Evolutionary conservation across 768 basidiomycete genomes (phyloP), one percentile per base, ranked within the genome.

Genomic region (Lactarius akahatsu): DNA sequence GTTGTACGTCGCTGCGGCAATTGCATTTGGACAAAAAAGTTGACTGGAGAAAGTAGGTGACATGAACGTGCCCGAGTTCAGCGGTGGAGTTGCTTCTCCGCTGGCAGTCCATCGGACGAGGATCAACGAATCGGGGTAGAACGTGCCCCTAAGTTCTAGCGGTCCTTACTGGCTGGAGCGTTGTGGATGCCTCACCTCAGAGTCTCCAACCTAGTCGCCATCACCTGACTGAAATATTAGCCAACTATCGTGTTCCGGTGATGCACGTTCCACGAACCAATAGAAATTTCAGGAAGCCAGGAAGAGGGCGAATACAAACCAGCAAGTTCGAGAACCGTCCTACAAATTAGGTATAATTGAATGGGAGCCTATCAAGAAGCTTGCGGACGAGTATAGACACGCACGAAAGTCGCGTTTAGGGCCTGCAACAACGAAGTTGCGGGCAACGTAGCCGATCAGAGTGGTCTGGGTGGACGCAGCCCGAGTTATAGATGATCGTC

Each of bases 371-470:
- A 47, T 56, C 57, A 34, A 67, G 41, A 47, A 41, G 65, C 58
- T 20, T 59, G 41, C 58, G 36, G n/a, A 43, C 52, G 30, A 63
- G 58, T 43, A 20, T 16, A n/a, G 52, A 40, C 62, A 63, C 56
- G 62, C 32, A 32, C 62, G 20, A 41, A 63, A 34, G 34, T 59
- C 62, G 52, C 62, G 58, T 67, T 67, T 38, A 34, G 57, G 62
- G 62, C 30, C 26, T 56, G 58, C 61, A 34, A 59, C 16, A 59
- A 30, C 23, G 20, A 63, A 58, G 23, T 41, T 54, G 43, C 15
- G 28, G 62, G 43, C n/a, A 56, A 56, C 41, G 57, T 57, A 45
- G 61, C 40, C 61, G 62, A 67, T 67, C 66, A 67, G 57, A 67
- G 34, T 54, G 34, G 62, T 57, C 62, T 63, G 57, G 32, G n/a